phyloP scores from a whole-genome alignment of 1,139 yeast species.

The Hemisphaericaspora xylofermentans region DNA sequence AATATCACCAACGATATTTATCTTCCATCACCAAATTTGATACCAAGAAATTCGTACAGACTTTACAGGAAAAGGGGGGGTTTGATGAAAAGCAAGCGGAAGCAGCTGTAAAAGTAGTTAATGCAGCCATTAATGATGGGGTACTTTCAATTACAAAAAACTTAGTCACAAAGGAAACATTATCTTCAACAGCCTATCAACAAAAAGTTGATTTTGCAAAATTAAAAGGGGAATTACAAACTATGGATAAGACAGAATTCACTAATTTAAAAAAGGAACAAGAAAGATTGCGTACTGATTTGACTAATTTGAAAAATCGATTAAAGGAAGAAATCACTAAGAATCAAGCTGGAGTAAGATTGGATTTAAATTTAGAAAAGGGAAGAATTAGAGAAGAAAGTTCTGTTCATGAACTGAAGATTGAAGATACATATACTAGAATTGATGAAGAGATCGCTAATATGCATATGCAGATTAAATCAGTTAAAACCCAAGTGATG shows the following conservation, averaged over 20 bases:
- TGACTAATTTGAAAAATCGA: conserved; percentile 81
- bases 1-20: conserved; percentile 16
- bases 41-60: conserved; percentile 72
- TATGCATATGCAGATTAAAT: conserved; percentile 91
- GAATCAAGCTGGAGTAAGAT: conserved; percentile 83
- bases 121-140: conserved; percentile 80
- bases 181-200: conserved; percentile 84
- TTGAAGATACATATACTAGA: conserved; percentile 91
- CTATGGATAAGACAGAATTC: conserved; percentile 84
- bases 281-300: conserved; percentile 78
- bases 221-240: conserved; percentile 84
- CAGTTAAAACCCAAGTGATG: conserved; percentile 92
- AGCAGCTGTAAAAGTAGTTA: conserved; percentile 72
- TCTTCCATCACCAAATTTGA: conserved; percentile 60
- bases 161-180: conserved; percentile 76
- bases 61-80: conserved; percentile 65
- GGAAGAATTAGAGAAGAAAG: conserved; percentile 94
- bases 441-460: conserved; percentile 94
- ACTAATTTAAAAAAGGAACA: conserved; percentile 82
- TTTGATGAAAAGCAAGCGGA: conserved; percentile 77
- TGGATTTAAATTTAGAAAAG: conserved; percentile 89
- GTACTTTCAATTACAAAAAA: conserved; percentile 71
- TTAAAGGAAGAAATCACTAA: conserved; percentile 90
- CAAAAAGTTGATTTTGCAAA: conserved; percentile 97
- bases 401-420: conserved; percentile 86